Percentiles rank a stretch among this genome's conserved stretches.
phyloP scores from a whole-genome alignment of 2,329 filamentous ascomycete genomes.

The Pestalotiopsis sp. region DNA sequence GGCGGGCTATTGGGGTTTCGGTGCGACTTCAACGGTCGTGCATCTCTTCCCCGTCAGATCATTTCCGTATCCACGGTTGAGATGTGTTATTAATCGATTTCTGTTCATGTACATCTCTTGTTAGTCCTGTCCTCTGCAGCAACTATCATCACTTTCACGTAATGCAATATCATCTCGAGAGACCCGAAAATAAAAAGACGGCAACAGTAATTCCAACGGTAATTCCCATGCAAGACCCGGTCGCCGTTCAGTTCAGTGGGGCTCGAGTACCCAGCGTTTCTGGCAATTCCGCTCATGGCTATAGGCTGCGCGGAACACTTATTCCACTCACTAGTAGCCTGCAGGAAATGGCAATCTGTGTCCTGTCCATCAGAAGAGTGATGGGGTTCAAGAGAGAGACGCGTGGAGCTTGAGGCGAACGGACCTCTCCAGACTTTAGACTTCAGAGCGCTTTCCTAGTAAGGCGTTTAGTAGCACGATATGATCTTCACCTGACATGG shows the following conservation, averaged over 20 bases:
- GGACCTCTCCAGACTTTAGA: too few relatives aligned
- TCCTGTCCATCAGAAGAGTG: neutral
- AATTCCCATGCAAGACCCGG: neutral
- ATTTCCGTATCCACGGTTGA: neutral
- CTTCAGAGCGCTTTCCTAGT: too few relatives aligned
- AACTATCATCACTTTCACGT: neutral
- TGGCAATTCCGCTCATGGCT: neutral
- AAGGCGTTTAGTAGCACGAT: too few relatives aligned
- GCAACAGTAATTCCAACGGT: neutral
- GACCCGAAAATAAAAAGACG: neutral
- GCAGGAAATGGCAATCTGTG: neutral
- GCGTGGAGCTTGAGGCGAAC: too few relatives aligned
- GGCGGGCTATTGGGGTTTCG: neutral
- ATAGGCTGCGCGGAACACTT: neutral
- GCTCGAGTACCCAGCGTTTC: neutral
- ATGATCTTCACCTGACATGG: too few relatives aligned
- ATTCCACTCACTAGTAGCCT: neutral
- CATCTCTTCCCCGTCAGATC: neutral
- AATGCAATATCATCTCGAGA: neutral
- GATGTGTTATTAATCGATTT: neutral
- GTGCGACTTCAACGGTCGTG: neutral
- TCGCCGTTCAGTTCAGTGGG: too few relatives aligned
- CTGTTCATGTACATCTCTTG: neutral
- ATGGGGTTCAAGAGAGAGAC: too few relatives aligned
- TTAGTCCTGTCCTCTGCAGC: neutral